Conservation (phyloP, 177 flowering plant genomes). For the Telopea speciosissima region DNA sequence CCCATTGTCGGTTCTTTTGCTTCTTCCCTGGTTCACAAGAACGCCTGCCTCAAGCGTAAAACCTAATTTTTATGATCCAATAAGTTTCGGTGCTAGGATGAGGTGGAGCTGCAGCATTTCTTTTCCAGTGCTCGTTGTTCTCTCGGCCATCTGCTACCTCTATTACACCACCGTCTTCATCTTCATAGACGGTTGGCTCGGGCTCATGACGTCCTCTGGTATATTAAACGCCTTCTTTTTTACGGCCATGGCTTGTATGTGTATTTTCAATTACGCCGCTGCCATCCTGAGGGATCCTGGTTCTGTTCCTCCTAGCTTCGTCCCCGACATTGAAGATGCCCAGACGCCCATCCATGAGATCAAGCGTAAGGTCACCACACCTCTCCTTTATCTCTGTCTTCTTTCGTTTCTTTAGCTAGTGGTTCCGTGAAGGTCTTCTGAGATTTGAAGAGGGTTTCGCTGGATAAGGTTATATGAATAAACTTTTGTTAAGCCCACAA, state of each 20-base stretch:
- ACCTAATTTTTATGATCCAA: too few species aligned
- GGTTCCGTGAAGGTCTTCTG: neutral
- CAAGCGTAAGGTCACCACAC: constrained; percentile 71
- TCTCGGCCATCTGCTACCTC: constrained; percentile 48
- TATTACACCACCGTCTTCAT: constrained; percentile 65
- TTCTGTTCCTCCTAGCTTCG: constrained; percentile 54
- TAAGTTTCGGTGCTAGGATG: constrained; percentile 20
- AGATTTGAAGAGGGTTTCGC: neutral
- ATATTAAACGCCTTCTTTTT: constrained; percentile 58
- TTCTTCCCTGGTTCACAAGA: neutral
- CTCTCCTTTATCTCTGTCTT: neutral
- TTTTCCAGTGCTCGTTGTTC: constrained; percentile 51
- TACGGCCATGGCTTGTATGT: constrained; percentile 49
- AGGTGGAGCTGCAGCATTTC: constrained; percentile 35
- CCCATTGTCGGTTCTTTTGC: neutral
- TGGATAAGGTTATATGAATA: neutral
- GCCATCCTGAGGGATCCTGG: constrained; percentile 76
- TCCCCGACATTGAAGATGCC: constrained; percentile 75
- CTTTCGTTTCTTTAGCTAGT: neutral
- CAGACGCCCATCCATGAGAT: constrained; percentile 72
- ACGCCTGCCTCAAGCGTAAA: neutral
- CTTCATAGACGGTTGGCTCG: constrained; percentile 77
- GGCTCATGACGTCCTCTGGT: constrained; percentile 69
- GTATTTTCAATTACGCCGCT: constrained; percentile 39
- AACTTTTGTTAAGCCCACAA: neutral